Evolutionary conservation across 139 green algal genomes (phyloP).

Genomic region (Closterium sp.): DNA sequence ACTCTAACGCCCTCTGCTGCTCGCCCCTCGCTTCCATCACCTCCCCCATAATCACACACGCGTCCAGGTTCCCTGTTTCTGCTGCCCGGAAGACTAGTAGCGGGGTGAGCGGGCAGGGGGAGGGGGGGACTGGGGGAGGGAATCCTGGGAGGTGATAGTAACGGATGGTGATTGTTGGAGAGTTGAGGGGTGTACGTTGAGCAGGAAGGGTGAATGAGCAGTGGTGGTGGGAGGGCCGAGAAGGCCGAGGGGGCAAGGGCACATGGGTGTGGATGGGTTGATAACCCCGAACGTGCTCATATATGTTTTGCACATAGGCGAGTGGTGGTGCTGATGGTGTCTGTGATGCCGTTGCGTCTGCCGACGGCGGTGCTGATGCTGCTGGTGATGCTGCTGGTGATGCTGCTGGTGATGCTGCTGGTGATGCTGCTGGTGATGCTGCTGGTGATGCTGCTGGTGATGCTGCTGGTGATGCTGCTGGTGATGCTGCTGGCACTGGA

Average conservation of each 20-base stretch:
- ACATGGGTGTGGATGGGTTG: background rate
- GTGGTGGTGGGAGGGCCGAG: background rate
- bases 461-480: background rate
- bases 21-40: conserved; percentile 27
- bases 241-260: background rate
- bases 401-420: background rate
- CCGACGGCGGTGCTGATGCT: too few relatives aligned
- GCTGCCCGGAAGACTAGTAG: conserved; percentile 21
- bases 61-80: conserved; percentile 31
- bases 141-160: background rate
- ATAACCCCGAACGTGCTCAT: too few relatives aligned
- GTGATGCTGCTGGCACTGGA: too few relatives aligned
- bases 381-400: background rate
- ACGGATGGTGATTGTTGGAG: background rate
- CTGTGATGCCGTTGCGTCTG: too few relatives aligned
- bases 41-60: conserved; percentile 42
- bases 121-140: background rate
- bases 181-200: background rate
- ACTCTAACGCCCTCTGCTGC: conserved; percentile 13
- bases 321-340: too few relatives aligned
- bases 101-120: background rate
- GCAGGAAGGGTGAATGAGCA: background rate
- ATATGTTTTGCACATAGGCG: too few relatives aligned
- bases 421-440: background rate
- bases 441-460: background rate